A percentile compares a stretch with the other conserved stretches of the same genome.
Conservation (phyloP, 2,329 filamentous ascomycete species). For the Aspergillus tubingensis region DNA sequence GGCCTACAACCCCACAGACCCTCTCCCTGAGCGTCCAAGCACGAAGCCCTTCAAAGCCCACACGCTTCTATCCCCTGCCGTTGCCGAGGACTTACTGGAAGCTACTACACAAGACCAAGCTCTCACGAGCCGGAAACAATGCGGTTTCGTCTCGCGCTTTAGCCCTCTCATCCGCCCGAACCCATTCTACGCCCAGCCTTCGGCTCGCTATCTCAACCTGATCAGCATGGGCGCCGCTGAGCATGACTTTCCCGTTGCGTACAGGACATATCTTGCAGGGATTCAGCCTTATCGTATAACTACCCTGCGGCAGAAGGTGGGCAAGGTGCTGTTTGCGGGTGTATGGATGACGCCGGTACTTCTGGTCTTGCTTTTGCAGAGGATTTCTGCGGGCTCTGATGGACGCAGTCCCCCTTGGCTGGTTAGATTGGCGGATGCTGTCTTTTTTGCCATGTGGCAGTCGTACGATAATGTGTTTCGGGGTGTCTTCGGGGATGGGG, state of each 20-base stretch:
- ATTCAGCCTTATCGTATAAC: slow-evolving; percentile 74
- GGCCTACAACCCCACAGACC: slow-evolving; percentile 47
- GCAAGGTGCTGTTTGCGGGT: slow-evolving; percentile 62
- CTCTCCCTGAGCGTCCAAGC: slow-evolving; percentile 65
- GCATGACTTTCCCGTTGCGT: slow-evolving; percentile 75
- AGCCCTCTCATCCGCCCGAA: slow-evolving; percentile 61
- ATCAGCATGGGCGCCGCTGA: slow-evolving; percentile 77
- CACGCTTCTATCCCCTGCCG: slow-evolving; percentile 72
- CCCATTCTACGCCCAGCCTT: slow-evolving; percentile 76
- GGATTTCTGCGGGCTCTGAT: slow-evolving; percentile 60
- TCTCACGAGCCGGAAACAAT: not conserved
- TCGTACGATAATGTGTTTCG: slow-evolving; percentile 67
- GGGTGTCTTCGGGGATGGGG: slow-evolving; percentile 79
- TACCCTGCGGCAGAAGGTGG: slow-evolving; percentile 65
- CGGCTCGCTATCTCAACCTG: slow-evolving; percentile 77
- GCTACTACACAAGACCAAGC: not conserved
- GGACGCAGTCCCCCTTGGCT: slow-evolving; percentile 72
- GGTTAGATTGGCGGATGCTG: slow-evolving; percentile 49
- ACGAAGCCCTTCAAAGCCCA: slow-evolving; percentile 75
- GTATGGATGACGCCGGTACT: slow-evolving; percentile 62
- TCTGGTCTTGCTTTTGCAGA: slow-evolving; percentile 50
- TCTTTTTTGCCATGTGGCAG: slow-evolving; percentile 63
- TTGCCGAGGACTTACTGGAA: slow-evolving; percentile 23
- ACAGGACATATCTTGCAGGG: slow-evolving; percentile 69
- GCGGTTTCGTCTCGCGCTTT: not conserved